Percentiles rank a stretch among this genome's conserved stretches.
phyloP scores from a whole-genome alignment of 805 yeast species.

The Zygotorulaspora chibaensis region DNA sequence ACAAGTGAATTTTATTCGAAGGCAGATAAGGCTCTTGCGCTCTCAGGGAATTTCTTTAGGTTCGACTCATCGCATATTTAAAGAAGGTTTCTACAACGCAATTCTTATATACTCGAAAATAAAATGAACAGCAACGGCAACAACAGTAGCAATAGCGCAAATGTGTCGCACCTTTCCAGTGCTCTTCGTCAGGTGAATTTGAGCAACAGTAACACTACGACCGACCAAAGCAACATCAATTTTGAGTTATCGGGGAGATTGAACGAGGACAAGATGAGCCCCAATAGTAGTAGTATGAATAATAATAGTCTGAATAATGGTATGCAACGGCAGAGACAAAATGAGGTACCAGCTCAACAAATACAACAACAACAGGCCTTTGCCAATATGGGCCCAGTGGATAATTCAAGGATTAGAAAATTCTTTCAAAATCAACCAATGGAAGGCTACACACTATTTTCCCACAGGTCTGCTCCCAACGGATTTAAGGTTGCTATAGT shows the following conservation, averaged over 20 bases:
- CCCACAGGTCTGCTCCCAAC: slow-evolving; percentile 88
- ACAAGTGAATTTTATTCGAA: too few species aligned
- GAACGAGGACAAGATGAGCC: not conserved
- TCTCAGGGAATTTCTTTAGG: too few species aligned
- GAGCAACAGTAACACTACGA: slow-evolving; percentile 27
- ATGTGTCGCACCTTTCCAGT: slow-evolving; percentile 34
- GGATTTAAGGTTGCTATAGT: slow-evolving; percentile 95
- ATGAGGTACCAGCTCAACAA: slow-evolving; percentile 17
- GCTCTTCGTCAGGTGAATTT: slow-evolving; percentile 36
- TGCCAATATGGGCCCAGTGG: slow-evolving; percentile 32
- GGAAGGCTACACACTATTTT: slow-evolving; percentile 78
- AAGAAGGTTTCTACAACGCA: not conserved
- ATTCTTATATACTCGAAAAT: too few species aligned
- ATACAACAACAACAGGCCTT: slow-evolving; percentile 22
- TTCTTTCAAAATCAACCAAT: slow-evolving; percentile 74
- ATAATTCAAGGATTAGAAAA: slow-evolving; percentile 56
- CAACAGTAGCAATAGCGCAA: slow-evolving; percentile 6
- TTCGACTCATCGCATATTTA: not conserved
- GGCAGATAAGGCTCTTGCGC: too few species aligned
- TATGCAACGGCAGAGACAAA: slow-evolving; percentile 16
- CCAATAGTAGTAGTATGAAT: slow-evolving; percentile 5
- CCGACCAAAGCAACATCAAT: slow-evolving; percentile 30
- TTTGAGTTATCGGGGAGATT: slow-evolving; percentile 17
- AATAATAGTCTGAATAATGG: slow-evolving; percentile 12
- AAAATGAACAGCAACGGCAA: not conserved